phyloP scores from a whole-genome alignment of 371 early-diverging fungal genomes.

The Mucor ambiguus region DNA sequence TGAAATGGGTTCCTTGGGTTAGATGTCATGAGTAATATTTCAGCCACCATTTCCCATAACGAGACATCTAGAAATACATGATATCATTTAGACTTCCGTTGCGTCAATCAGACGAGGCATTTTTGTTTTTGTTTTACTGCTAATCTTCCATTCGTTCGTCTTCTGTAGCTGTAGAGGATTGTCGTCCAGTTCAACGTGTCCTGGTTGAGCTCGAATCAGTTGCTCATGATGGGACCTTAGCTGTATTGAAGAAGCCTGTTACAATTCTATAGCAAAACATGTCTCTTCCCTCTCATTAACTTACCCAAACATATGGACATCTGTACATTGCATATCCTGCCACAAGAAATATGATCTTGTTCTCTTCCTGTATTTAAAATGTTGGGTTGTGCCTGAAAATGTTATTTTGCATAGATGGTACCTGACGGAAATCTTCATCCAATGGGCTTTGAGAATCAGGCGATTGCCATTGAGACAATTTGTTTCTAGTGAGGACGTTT shows the following conservation, averaged over 20 bases:
- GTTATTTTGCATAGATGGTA: constrained; percentile 9
- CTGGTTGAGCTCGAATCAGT: constrained; percentile 45
- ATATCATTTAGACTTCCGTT: neutral
- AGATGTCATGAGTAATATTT: constrained; percentile 63
- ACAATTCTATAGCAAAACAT: neutral
- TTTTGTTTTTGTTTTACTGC: constrained; percentile 7
- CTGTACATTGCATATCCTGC: constrained; percentile 80
- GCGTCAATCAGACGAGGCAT: constrained; percentile 3
- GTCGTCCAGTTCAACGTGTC: constrained; percentile 30
- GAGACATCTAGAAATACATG: constrained; percentile 53
- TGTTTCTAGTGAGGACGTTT: neutral
- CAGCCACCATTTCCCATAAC: constrained; percentile 80
- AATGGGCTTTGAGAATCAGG: constrained; percentile 49
- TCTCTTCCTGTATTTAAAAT: constrained; percentile 39
- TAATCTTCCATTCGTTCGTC: constrained; percentile 59
- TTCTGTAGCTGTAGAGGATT: constrained; percentile 64
- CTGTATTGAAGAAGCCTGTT: constrained; percentile 20
- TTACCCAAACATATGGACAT: constrained; percentile 84
- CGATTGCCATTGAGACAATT: constrained; percentile 7
- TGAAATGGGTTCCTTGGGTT: constrained; percentile 73
- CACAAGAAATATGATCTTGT: constrained; percentile 64
- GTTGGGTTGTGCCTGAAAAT: neutral
- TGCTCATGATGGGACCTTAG: constrained; percentile 64
- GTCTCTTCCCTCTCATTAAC: neutral
- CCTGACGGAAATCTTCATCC: constrained; percentile 54